These are phyloP conservation scores for Apiospora rasikravindrae DNA, from an alignment of 2,329 filamentous ascomycete genomes.

Conservation along the genomic window DNA sequence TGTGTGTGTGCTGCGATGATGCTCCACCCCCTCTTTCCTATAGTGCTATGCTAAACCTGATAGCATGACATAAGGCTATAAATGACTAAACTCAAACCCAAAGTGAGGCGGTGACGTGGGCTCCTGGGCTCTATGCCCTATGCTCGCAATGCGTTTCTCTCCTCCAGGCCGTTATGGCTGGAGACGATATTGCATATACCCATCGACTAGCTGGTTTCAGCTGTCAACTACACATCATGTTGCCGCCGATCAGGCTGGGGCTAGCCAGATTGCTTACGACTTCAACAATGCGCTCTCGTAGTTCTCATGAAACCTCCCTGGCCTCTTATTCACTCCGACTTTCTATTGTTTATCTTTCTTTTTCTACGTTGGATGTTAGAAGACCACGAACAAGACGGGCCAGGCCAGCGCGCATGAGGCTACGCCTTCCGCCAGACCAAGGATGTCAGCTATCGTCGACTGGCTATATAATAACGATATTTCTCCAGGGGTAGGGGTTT, in stretches of 20 bases:
- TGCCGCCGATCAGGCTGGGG: background rate
- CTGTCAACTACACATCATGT: slow-evolving; percentile 7
- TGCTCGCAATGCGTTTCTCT: background rate
- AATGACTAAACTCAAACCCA: slow-evolving; percentile 5
- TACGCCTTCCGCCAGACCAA: background rate
- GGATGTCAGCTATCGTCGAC: background rate
- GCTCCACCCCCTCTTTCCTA: background rate
- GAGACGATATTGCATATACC: background rate
- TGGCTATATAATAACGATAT: background rate
- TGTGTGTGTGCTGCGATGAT: background rate
- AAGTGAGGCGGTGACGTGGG: slow-evolving; percentile 4
- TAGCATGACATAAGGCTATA: slow-evolving; percentile 13
- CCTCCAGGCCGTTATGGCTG: background rate
- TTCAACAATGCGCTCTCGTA: background rate
- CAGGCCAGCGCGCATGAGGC: background rate
- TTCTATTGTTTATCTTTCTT: background rate
- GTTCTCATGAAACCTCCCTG: background rate
- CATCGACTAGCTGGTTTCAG: slow-evolving; percentile 2
- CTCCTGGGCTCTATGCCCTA: background rate
- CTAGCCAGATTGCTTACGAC: background rate
- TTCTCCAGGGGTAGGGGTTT: background rate
- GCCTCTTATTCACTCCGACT: background rate
- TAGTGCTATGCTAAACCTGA: slow-evolving; percentile 10
- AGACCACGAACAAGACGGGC: background rate
- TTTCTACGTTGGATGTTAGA: background rate